phyloP scores from a whole-genome alignment of 164 flowering plant species.

The Santalum album region DNA sequence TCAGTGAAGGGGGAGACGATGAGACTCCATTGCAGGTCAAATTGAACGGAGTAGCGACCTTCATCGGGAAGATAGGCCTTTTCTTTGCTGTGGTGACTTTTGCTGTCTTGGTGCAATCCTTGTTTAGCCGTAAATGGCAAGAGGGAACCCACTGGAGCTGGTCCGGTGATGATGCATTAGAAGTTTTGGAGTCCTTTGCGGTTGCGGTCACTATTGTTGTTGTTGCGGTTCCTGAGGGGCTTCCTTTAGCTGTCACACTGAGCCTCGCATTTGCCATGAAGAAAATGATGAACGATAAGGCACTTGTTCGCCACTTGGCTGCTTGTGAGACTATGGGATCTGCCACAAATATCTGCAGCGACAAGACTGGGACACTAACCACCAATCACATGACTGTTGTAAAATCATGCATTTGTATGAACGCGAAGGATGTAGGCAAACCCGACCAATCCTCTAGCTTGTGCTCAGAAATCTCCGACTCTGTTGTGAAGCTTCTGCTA shows the following conservation, averaged over 20 bases:
- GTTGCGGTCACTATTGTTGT: slow-evolving; percentile 77
- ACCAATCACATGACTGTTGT: slow-evolving; percentile 82
- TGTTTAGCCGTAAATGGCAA: slow-evolving; percentile 32
- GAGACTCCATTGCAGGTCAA: slow-evolving; percentile 85
- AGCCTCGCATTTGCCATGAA: slow-evolving; percentile 88
- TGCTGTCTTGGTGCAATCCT: slow-evolving; percentile 64
- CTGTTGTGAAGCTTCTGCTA: slow-evolving; percentile 32
- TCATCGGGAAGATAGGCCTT: slow-evolving; percentile 77
- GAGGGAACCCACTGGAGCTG: slow-evolving; percentile 48
- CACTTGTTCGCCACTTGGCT: slow-evolving; percentile 67
- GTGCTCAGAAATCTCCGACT: slow-evolving; percentile 36
- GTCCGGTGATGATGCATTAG: slow-evolving; percentile 63
- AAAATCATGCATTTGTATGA: slow-evolving; percentile 60
- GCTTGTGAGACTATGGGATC: slow-evolving; percentile 91
- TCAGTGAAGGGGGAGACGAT: slow-evolving; percentile 84
- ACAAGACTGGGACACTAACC: slow-evolving; percentile 79
- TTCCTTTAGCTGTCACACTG: slow-evolving; percentile 73
- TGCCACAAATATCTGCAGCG: slow-evolving; percentile 70
- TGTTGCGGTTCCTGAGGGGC: slow-evolving; percentile 81
- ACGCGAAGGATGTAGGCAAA: slow-evolving; percentile 30
- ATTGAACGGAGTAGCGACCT: slow-evolving; percentile 78
- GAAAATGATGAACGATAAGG: slow-evolving; percentile 84
- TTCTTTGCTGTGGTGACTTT: slow-evolving; percentile 72
- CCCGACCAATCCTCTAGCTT: slow-evolving; percentile 17
- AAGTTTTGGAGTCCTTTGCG: slow-evolving; percentile 63